phyloP scores from a whole-genome alignment of 805 yeast species.

The Schwanniomyces pseudopolymorphus region DNA sequence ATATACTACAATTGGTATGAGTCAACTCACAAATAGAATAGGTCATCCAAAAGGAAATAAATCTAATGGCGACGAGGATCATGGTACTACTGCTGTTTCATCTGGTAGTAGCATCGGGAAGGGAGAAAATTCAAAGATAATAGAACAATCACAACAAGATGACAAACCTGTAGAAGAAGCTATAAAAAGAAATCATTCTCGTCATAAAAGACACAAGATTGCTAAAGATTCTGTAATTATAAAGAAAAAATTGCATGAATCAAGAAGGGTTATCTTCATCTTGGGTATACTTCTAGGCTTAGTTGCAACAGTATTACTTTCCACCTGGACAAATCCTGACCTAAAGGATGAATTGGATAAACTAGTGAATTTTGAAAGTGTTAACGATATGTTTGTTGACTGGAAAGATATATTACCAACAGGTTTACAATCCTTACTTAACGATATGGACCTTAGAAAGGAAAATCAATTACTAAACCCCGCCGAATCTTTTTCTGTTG shows the following conservation, averaged over 20 bases:
- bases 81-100: neutral
- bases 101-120: neutral
- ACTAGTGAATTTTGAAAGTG: slow-evolving; percentile 53
- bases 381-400: slow-evolving; percentile 61
- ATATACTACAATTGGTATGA: neutral
- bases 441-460: slow-evolving; percentile 46
- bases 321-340: slow-evolving; percentile 39
- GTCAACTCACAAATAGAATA: neutral
- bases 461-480: slow-evolving; percentile 46
- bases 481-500: slow-evolving; percentile 87
- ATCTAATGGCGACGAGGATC: neutral
- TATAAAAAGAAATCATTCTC: slow-evolving; percentile 1
- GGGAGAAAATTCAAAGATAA: neutral
- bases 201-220: slow-evolving; percentile 23
- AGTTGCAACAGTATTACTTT: slow-evolving; percentile 57
- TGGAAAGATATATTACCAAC: slow-evolving; percentile 76
- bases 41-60: neutral
- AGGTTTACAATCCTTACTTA: slow-evolving; percentile 57
- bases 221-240: slow-evolving; percentile 7
- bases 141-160: neutral
- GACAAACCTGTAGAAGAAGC: neutral
- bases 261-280: slow-evolving; percentile 60
- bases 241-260: slow-evolving; percentile 37
- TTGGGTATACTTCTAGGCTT: slow-evolving; percentile 77
- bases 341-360: slow-evolving; percentile 48